Conservation (phyloP, 805 yeast species). For the Candida vartiovaarae region DNA sequence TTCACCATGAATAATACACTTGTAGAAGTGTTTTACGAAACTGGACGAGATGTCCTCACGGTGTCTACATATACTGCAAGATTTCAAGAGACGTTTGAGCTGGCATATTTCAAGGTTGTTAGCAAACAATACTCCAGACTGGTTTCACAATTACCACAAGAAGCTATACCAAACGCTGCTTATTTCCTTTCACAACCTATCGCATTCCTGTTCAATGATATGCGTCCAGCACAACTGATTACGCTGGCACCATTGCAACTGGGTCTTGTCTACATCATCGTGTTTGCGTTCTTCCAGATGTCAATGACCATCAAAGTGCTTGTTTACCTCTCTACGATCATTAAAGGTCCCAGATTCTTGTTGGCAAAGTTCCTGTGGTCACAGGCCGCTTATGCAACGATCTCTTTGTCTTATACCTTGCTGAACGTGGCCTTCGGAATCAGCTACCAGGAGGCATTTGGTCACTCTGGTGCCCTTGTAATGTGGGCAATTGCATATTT, state of each 20-base stretch:
- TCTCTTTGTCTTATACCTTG: conserved; percentile 51
- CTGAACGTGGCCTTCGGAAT: conserved; percentile 64
- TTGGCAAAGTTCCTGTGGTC: conserved; percentile 35
- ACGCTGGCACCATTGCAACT: conserved; percentile 62
- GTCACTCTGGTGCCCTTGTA: conserved; percentile 62
- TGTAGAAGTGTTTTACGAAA: conserved; percentile 38
- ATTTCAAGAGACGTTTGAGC: conserved; percentile 32
- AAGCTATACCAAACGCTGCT: conserved; percentile 17
- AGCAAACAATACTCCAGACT: conserved; percentile 15
- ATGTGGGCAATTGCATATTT: conserved; percentile 52
- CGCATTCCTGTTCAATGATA: conserved; percentile 30
- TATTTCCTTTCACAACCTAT: conserved; percentile 8
- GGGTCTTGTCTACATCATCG: conserved; percentile 63
- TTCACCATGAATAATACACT: conserved; percentile 14
- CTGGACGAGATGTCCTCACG: conserved; percentile 48
- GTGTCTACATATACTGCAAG: conserved; percentile 34
- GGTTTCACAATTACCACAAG: conserved; percentile 25
- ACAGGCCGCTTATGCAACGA: conserved; percentile 43
- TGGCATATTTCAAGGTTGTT: conserved; percentile 20
- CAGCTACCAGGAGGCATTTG: conserved; percentile 48
- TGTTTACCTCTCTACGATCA: conserved; percentile 31
- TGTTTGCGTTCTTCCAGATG: conserved; percentile 66
- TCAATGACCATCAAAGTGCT: conserved; percentile 44
- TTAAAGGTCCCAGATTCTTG: conserved; percentile 38
- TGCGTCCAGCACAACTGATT: conserved; percentile 41